phyloP scores from a whole-genome alignment of 75 land plant genomes.

The Picea glauca region DNA sequence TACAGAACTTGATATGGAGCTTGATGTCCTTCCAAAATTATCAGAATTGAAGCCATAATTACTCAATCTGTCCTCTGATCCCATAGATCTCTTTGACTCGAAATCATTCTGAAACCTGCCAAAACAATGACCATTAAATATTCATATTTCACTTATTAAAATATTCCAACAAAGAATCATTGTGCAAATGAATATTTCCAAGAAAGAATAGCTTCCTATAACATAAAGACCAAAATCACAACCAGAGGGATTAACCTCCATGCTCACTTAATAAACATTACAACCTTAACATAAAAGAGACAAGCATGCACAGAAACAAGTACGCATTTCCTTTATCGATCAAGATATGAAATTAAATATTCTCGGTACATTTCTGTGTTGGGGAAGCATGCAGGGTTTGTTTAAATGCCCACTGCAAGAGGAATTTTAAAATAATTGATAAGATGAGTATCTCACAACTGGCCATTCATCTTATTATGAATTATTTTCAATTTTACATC shows the following conservation, averaged over 20 bases:
- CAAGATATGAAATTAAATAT: not conserved
- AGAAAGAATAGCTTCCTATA: not conserved
- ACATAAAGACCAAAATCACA: not conserved
- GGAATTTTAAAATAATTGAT: not conserved
- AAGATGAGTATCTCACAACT: not conserved
- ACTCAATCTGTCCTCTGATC: slow-evolving; percentile 22
- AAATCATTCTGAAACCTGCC: slow-evolving; percentile 39
- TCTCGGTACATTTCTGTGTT: not conserved
- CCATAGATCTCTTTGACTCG: slow-evolving; percentile 22
- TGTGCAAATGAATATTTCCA: not conserved
- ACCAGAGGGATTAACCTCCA: not conserved
- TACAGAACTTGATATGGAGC: slow-evolving; percentile 29
- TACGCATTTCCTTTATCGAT: not conserved
- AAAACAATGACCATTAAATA: not conserved
- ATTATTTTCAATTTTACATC: no score
- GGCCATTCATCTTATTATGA: no score
- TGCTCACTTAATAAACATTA: not conserved
- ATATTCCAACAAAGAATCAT: not conserved
- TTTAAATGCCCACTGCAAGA: not conserved
- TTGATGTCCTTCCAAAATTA: slow-evolving; percentile 11
- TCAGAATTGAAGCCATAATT: slow-evolving; percentile 33
- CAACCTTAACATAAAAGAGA: not conserved
- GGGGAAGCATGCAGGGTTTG: not conserved
- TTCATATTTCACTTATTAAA: not conserved
- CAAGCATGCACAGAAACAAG: not conserved